These are phyloP conservation scores for Rhododendron vialii DNA, from an alignment of 148 eudicot genomes.

Conservation along the genomic window DNA sequence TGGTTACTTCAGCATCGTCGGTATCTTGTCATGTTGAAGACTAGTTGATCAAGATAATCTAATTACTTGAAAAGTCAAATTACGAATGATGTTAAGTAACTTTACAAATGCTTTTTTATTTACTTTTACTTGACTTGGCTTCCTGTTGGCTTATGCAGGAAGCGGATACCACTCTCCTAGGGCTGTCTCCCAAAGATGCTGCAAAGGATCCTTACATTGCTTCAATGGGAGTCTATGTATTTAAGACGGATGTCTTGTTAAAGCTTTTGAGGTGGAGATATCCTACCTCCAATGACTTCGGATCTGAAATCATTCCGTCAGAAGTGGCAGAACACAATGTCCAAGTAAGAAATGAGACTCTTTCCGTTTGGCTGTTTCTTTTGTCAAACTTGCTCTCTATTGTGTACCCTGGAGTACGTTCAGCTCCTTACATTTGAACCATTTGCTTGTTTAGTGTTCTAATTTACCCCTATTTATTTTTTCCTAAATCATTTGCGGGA, in stretches of 20 bases:
- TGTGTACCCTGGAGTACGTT: background rate
- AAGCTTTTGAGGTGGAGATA: constrained; percentile 60
- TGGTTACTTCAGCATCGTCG: background rate
- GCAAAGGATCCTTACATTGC: constrained; percentile 67
- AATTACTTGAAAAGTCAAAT: background rate
- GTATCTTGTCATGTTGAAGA: background rate
- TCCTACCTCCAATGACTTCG: constrained; percentile 83
- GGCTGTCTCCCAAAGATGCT: constrained; percentile 68
- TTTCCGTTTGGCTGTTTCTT: background rate
- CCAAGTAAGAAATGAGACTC: constrained; percentile 42
- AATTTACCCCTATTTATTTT: background rate
- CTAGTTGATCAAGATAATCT: background rate
- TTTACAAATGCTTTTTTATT: background rate
- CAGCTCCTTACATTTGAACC: background rate
- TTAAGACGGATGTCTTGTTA: constrained; percentile 65
- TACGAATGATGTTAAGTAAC: background rate
- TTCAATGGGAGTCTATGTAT: constrained; percentile 97
- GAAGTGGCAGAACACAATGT: constrained; percentile 62
- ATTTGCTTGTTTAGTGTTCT: background rate
- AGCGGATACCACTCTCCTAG: constrained; percentile 80
- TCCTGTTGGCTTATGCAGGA: constrained; percentile 42
- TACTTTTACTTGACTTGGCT: background rate
- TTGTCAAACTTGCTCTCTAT: background rate
- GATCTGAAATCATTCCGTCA: constrained; percentile 87
- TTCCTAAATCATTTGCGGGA: background rate